Conservation (phyloP, 2,329 filamentous ascomycete species). For the Pseudogymnoascus pannorum region DNA sequence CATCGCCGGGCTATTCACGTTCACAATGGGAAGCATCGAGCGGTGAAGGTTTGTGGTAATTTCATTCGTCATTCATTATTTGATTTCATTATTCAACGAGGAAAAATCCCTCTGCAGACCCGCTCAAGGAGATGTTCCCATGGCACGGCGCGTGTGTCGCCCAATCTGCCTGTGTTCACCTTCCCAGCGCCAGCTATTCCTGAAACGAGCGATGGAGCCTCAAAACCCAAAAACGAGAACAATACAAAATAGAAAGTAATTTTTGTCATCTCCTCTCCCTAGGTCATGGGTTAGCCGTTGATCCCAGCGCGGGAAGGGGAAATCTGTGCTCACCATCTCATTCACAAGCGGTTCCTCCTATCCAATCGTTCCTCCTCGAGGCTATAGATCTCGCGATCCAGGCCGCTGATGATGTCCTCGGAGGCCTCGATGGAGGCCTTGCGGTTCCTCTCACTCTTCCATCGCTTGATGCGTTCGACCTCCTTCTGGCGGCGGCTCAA, state of each 20-base stretch:
- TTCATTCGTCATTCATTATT: conserved; percentile 8
- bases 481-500: conserved; percentile 67
- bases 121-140: not conserved
- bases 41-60: conserved; percentile 5
- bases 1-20: not conserved
- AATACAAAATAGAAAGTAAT: conserved; percentile 3
- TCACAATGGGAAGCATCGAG: not conserved
- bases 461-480: conserved; percentile 65
- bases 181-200: conserved; percentile 3
- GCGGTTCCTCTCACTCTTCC: conserved; percentile 54
- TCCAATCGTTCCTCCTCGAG: conserved; percentile 36
- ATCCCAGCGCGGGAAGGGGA: not conserved
- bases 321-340: not conserved
- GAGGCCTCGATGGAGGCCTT: conserved; percentile 66
- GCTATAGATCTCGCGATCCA: conserved; percentile 51
- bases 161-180: conserved; percentile 2
- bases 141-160: not conserved
- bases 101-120: not conserved
- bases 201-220: conserved; percentile 5
- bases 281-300: not conserved
- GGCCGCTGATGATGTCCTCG: conserved; percentile 58
- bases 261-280: not conserved
- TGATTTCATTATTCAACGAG: conserved; percentile 4
- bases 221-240: not conserved
- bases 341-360: conserved; percentile 17